Conservation (phyloP, 2,329 filamentous ascomycete genomes). For the Stenocarpella maydis region DNA sequence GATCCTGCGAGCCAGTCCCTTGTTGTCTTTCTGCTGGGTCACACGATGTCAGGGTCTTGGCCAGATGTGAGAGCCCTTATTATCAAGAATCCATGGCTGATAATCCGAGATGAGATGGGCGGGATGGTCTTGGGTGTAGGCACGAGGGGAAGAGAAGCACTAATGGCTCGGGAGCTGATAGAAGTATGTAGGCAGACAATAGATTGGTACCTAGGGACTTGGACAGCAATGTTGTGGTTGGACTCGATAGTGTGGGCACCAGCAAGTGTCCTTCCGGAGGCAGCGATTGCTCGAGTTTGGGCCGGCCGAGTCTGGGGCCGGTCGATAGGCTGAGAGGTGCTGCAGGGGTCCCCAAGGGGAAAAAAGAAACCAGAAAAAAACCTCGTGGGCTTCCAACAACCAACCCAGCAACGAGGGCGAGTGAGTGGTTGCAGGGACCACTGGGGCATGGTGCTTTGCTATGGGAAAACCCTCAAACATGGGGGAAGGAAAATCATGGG, state of each 20-base stretch:
- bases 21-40: not conserved
- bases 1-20: not conserved
- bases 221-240: not conserved
- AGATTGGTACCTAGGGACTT: no score
- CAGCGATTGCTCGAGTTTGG: constrained; percentile 13
- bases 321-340: constrained; percentile 34
- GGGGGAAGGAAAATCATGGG: not conserved
- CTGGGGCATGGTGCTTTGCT: constrained; percentile 2
- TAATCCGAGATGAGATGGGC: not conserved
- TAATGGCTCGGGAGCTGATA: constrained; percentile 8
- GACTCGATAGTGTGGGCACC: not conserved
- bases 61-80: not conserved
- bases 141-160: not conserved
- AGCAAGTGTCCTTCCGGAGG: not conserved
- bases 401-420: not conserved
- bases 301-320: constrained; percentile 27
- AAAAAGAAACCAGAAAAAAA: not conserved
- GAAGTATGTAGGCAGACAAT: not conserved
- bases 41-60: not conserved
- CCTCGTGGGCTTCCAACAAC: not conserved
- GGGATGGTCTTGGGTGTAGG: not conserved
- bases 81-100: not conserved
- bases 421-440: constrained; percentile 13
- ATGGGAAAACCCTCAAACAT: constrained; percentile 21
- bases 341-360: not conserved